Evolutionary conservation across 75 land plant species (phyloP).

Genomic region (Picea sitchensis): DNA sequence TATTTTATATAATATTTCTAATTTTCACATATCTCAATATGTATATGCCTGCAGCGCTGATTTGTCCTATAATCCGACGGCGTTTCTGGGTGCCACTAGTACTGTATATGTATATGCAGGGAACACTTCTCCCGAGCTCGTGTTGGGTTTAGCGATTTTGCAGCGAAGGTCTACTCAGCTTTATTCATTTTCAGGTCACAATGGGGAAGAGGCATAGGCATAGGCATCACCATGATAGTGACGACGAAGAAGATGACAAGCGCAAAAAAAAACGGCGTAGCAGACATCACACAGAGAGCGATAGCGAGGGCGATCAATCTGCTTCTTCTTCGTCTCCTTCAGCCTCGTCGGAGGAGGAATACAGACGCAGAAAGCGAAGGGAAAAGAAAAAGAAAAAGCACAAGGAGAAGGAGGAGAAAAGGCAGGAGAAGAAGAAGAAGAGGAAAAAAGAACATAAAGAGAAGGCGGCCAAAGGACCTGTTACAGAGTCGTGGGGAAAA

Average conservation of each 20-base stretch:
- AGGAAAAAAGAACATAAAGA: conserved; percentile 75
- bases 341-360: conserved; percentile 25
- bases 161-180: too few species aligned
- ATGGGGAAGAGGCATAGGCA: conserved; percentile 4
- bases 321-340: conserved; percentile 4
- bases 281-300: conserved; percentile 3
- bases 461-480: conserved; percentile 69
- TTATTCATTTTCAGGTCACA: too few species aligned
- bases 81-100: too few species aligned
- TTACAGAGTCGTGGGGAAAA: conserved; percentile 95
- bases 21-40: too few species aligned
- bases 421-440: conserved; percentile 47
- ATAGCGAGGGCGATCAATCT: conserved; percentile 16
- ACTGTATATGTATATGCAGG: too few species aligned
- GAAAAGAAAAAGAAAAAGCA: conserved; percentile 28
- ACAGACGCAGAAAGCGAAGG: conserved; percentile 28
- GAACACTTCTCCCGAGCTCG: too few species aligned
- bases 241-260: not conserved
- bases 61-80: too few species aligned
- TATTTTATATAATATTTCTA: too few species aligned
- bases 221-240: not conserved
- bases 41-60: too few species aligned
- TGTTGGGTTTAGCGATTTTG: too few species aligned
- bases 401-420: conserved; percentile 40
- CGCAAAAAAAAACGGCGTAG: not conserved